Evolutionary conservation across 257 asterid species (phyloP).

Genomic region (Anisodus tanguticus): DNA sequence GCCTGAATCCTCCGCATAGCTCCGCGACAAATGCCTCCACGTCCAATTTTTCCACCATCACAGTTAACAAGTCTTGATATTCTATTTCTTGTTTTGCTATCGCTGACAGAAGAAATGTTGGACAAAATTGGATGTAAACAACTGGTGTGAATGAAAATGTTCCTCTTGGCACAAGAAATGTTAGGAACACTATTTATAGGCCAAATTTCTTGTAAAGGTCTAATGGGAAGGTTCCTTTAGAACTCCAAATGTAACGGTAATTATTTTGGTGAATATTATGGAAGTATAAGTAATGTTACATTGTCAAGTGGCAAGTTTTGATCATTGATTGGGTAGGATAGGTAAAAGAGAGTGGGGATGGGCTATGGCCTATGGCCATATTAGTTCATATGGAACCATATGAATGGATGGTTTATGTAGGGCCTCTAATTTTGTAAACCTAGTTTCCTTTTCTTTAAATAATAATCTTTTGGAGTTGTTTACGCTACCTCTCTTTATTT

Average conservation of each 20-base stretch:
- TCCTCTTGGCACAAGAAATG: neutral
- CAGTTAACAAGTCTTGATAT: conserved; percentile 65
- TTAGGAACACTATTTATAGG: neutral
- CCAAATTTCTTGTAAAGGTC: neutral
- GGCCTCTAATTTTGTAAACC: neutral
- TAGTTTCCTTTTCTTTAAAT: neutral
- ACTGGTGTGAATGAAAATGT: neutral
- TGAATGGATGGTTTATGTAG: conserved; percentile 9
- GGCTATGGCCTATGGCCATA: conserved; percentile 10
- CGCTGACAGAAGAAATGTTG: neutral
- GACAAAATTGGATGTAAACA: neutral
- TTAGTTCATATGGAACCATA: conserved; percentile 3
- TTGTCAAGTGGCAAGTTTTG: conserved; percentile 10
- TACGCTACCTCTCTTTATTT: neutral
- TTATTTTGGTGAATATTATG: neutral
- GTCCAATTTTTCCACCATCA: conserved; percentile 80
- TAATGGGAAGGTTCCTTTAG: neutral
- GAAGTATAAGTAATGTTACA: neutral
- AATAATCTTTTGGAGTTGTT: neutral
- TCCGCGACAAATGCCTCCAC: conserved; percentile 54
- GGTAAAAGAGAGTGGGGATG: neutral
- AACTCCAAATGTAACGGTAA: neutral
- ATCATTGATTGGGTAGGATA: neutral
- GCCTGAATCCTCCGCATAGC: conserved; percentile 47
- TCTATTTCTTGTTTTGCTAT: conserved; percentile 32